Evolutionary conservation across 805 yeast species (phyloP).

Genomic region (Kazachstania africana): DNA sequence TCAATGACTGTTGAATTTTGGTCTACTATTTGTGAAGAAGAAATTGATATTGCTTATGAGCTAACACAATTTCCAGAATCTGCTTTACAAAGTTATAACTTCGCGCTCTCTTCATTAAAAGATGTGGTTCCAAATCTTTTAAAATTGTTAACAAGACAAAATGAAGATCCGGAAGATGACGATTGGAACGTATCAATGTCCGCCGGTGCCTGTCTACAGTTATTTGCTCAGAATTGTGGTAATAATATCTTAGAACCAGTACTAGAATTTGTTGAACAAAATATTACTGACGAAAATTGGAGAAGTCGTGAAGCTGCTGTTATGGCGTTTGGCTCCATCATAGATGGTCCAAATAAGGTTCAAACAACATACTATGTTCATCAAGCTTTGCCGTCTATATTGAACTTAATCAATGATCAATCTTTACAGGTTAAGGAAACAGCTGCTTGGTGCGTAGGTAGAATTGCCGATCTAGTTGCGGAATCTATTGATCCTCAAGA

Average conservation of each 20-base stretch:
- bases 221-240: conserved; percentile 86
- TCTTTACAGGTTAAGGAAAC: conserved; percentile 86
- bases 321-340: conserved; percentile 95
- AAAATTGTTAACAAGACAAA: conserved; percentile 70
- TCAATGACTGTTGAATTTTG: conserved; percentile 99
- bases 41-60: conserved; percentile 65
- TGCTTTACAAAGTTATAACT: conserved; percentile 50
- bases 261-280: conserved; percentile 67
- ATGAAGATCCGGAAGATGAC: conserved; percentile 89
- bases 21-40: conserved; percentile 99
- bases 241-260: conserved; percentile 80
- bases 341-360: conserved; percentile 82
- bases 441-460: conserved; percentile 96
- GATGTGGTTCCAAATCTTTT: conserved; percentile 84
- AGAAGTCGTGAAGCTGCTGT: conserved; percentile 92
- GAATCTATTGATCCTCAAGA: conserved; percentile 57
- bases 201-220: conserved; percentile 92
- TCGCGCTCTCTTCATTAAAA: conserved; percentile 72
- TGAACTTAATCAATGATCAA: conserved; percentile 61
- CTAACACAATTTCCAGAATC: conserved; percentile 49
- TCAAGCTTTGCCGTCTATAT: conserved; percentile 75
- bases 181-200: conserved; percentile 99
- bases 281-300: conserved; percentile 58
- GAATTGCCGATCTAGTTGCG: conserved; percentile 80
- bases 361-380: conserved; percentile 56